Evolutionary conservation across 768 basidiomycete genomes (phyloP).

Genomic region (Pleurotus eryngii): DNA sequence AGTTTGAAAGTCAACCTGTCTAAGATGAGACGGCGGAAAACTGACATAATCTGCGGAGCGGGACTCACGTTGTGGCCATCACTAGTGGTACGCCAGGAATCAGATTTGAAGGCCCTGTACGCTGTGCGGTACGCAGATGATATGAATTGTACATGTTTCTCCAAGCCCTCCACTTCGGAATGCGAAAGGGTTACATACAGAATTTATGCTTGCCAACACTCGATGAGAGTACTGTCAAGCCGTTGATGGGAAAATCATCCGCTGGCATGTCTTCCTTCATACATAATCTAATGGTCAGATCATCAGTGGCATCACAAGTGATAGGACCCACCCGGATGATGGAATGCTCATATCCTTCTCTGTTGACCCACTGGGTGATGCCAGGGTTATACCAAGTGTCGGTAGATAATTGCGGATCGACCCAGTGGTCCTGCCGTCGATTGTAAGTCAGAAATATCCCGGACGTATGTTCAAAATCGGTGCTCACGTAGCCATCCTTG

Average conservation of each 20-base stretch:
- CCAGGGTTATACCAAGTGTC: neutral
- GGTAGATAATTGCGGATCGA: neutral
- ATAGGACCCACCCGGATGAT: neutral
- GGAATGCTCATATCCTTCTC: neutral
- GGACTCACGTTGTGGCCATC: neutral
- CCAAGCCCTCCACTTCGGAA: neutral
- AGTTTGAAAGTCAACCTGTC: too few relatives aligned
- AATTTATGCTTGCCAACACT: slow-evolving; percentile 1
- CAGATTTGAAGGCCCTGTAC: neutral
- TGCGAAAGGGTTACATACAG: neutral
- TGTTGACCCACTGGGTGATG: neutral
- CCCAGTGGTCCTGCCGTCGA: neutral
- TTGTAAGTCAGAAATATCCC: neutral
- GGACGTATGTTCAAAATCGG: neutral
- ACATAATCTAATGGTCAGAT: neutral
- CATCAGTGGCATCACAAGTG: neutral
- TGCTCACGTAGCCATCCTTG: neutral
- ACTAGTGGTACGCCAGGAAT: slow-evolving; percentile 18
- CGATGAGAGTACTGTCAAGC: neutral
- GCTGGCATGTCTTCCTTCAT: neutral
- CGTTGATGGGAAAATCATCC: neutral
- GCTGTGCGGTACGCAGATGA: neutral
- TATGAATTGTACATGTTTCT: neutral
- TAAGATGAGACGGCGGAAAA: too few relatives aligned
- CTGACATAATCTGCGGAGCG: neutral